These are phyloP conservation scores for Dictyostelium firmibasis DNA, from an alignment of 78 protist genomes.

Conservation along the genomic window DNA sequence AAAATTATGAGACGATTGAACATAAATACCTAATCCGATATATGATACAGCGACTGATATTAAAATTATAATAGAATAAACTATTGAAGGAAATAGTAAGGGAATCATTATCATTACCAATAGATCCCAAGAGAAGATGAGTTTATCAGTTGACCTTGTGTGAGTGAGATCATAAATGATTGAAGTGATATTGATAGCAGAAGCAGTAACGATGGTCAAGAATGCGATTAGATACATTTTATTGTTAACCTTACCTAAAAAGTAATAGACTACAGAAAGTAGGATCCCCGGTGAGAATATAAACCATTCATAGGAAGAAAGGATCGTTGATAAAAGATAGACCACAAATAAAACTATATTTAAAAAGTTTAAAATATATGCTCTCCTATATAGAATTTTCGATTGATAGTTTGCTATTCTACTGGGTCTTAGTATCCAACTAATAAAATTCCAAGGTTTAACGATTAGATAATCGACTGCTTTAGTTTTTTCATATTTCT, in stretches of 20 bases:
- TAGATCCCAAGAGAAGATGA: conserved; percentile 34
- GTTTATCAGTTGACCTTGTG: neutral
- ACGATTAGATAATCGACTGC: neutral
- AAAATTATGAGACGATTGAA: neutral
- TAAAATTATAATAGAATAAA: conserved; percentile 1
- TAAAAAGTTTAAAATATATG: neutral
- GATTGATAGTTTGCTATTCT: conserved; percentile 21
- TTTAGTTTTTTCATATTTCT: neutral
- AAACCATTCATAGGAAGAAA: conserved; percentile 5
- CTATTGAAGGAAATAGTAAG: conserved; percentile 25
- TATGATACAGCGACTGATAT: neutral
- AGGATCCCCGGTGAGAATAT: conserved; percentile 34
- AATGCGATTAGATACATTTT: neutral
- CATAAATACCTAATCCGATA: conserved; percentile 40
- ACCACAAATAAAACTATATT: neutral
- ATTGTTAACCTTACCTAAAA: conserved; percentile 14
- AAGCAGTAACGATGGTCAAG: neutral
- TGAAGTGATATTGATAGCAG: conserved; percentile 20
- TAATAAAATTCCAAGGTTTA: neutral
- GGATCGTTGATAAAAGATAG: neutral
- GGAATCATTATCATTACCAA: conserved; percentile 23
- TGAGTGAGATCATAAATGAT: neutral
- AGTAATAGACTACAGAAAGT: neutral
- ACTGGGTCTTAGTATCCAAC: conserved; percentile 7
- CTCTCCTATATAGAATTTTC: conserved; percentile 36